A percentile compares a stretch with the other conserved stretches of the same genome.
These are phyloP conservation scores for Asparagopsis taxiformis DNA, from an alignment of 31 red algal species.

Conservation along the genomic window DNA sequence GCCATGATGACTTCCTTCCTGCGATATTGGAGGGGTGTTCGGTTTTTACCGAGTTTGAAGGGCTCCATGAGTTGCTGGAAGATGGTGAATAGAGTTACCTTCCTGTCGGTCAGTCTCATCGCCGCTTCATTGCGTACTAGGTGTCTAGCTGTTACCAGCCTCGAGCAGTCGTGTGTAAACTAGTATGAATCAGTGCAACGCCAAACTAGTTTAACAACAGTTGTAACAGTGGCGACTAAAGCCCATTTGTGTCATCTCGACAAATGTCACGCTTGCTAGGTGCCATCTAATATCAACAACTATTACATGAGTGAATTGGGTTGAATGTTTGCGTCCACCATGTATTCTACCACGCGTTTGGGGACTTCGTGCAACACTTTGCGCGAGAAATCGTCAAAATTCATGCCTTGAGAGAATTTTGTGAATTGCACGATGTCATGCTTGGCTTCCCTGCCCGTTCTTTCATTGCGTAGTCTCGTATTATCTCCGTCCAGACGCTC, in stretches of 20 bases:
- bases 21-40: slow-evolving; percentile 38
- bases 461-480: slow-evolving; percentile 23
- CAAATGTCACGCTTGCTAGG: too few species aligned
- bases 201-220: too few species aligned
- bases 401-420: slow-evolving; percentile 17
- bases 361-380: slow-evolving; percentile 73
- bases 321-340: slow-evolving; percentile 52
- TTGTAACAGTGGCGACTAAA: too few species aligned
- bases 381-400: slow-evolving; percentile 29
- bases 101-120: too few species aligned
- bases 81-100: background rate
- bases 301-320: too few species aligned
- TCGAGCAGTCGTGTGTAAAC: too few species aligned
- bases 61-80: slow-evolving; percentile 22
- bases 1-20: slow-evolving; percentile 32
- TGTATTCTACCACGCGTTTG: slow-evolving; percentile 64
- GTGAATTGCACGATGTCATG: slow-evolving; percentile 80
- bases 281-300: too few species aligned
- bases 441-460: slow-evolving; percentile 21
- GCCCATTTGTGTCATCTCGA: too few species aligned
- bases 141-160: too few species aligned
- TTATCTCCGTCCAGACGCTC: slow-evolving; percentile 68
- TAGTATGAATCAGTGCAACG: too few species aligned
- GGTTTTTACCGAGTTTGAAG: slow-evolving; percentile 51
- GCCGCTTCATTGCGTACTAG: too few species aligned